These are phyloP conservation scores for Bremia lactucae DNA, from an alignment of 352 stramenopile genomes.

Conservation along the genomic window DNA sequence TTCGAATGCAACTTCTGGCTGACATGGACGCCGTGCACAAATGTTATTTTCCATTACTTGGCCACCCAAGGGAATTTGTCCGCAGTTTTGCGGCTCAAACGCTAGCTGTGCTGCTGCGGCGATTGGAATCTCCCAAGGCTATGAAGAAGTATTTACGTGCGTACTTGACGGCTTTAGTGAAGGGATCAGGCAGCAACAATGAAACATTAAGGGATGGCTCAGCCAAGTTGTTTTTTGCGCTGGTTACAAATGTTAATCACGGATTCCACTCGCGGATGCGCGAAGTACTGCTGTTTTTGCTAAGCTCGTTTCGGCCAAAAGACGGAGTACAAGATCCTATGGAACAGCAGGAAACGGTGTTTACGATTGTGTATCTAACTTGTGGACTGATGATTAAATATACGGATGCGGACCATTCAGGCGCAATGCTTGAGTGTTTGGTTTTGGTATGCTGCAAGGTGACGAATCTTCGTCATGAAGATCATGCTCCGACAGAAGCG, in stretches of 20 bases:
- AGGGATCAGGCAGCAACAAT: conserved; percentile 46
- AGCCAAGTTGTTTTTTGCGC: conserved; percentile 77
- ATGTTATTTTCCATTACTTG: conserved; percentile 85
- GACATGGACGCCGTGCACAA: conserved; percentile 87
- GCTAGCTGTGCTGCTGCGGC: conserved; percentile 69
- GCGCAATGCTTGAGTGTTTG: conserved; percentile 63
- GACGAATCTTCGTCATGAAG: conserved; percentile 14
- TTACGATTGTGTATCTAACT: conserved; percentile 59
- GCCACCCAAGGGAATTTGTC: conserved; percentile 76
- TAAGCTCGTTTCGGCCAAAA: conserved; percentile 62
- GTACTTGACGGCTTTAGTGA: conserved; percentile 69
- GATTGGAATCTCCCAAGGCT: conserved; percentile 64
- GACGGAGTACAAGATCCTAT: conserved; percentile 6
- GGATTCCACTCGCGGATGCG: conserved; percentile 81
- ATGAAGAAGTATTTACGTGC: conserved; percentile 68
- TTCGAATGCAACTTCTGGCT: conserved; percentile 70
- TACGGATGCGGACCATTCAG: conserved; percentile 51
- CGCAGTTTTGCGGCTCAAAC: conserved; percentile 85
- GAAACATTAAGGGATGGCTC: conserved; percentile 70
- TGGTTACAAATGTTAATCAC: conserved; percentile 77
- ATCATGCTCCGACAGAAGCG: conserved; percentile 16
- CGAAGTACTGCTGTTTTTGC: conserved; percentile 62
- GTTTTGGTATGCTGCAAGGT: conserved; percentile 48
- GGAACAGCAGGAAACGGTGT: conserved; percentile 30
- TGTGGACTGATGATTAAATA: conserved; percentile 67